Evolutionary conservation across 139 green algal genomes (phyloP), one percentile per base, ranked within the genome.

Genomic region (Micromonas commoda): DNA sequence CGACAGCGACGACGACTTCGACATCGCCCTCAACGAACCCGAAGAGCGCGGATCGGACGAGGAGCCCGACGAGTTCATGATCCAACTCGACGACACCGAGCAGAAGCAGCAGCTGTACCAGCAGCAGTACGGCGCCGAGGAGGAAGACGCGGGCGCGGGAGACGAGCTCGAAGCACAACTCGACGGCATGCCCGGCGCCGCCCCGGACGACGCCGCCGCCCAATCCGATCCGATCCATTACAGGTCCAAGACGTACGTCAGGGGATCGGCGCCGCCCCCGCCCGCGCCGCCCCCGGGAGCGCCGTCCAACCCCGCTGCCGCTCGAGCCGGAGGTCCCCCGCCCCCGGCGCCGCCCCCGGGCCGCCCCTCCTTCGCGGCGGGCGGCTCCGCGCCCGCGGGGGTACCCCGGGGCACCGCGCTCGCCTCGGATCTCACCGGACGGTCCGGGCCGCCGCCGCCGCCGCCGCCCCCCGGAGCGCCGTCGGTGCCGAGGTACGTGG

Each of bases 401-500:
- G 45, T 57, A 16, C 45, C 45, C 9, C 45, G 16, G 9, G 45
- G 45, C 9, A 57, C 9, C 45, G 45, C 16, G 9, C 45, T 57
- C 45, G 45, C 45, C 9, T 23, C 45, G 9, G 45, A 57, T 57
- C 45, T 57, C 45, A 16, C 9, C 45, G 9, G 45, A 57, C 9
- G 45, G 9, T 16, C 9, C 45, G 9, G 9, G 45, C 66, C 66
- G 19, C 33, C 33, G 5, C 68, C 68, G 24, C 24, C 37, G 33
- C 37, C 68, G 3, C 68, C 68, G 28, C n/a, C n/a, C n/a, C 68
- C 68, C 0, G 68, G 68, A 32, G 38, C 37, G 19, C 68, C 68
- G n/a, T 35, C 2, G 3, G 26, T 53, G 31, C 68, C 52, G 53
- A n/a, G 35, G 3, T 31, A 51, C 37, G 3, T 1, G 2, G 20